A percentile compares a stretch with the other conserved stretches of the same genome.
phyloP scores from a whole-genome alignment of 257 asterid genomes.

The Solanum okadae region DNA sequence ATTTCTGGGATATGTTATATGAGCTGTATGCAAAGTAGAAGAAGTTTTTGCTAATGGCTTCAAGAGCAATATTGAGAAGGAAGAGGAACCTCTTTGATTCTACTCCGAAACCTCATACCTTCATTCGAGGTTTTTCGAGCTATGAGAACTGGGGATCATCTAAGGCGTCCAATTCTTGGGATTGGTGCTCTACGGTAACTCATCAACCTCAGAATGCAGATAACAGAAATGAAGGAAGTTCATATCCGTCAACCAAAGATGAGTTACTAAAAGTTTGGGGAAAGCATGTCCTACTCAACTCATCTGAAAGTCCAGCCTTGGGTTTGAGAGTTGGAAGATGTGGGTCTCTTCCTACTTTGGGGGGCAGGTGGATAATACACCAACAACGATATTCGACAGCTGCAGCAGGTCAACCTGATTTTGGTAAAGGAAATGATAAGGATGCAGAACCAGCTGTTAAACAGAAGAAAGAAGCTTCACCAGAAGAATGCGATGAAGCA shows the following conservation, averaged over 20 bases:
- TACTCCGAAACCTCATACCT: slow-evolving; percentile 17
- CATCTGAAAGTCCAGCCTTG: slow-evolving; percentile 20
- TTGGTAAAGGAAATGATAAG: slow-evolving; percentile 36
- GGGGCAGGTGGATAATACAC: slow-evolving; percentile 38
- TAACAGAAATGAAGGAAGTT: slow-evolving; percentile 22
- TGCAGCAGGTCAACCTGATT: slow-evolving; percentile 53
- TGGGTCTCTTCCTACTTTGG: slow-evolving; percentile 29
- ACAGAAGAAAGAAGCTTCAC: slow-evolving; percentile 88
- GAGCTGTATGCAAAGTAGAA: slow-evolving; percentile 20
- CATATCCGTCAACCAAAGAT: slow-evolving; percentile 14
- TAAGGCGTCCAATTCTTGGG: slow-evolving; percentile 27
- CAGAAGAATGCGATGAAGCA: slow-evolving; percentile 98
- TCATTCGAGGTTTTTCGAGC: slow-evolving; percentile 33
- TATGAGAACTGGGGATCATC: slow-evolving; percentile 32
- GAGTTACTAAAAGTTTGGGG: slow-evolving; percentile 7
- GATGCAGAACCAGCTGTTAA: slow-evolving; percentile 44
- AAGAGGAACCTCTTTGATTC: slow-evolving; percentile 48
- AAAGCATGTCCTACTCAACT: slow-evolving; percentile 12
- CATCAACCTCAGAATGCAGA: slow-evolving; percentile 23
- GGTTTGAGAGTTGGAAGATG: slow-evolving; percentile 20
- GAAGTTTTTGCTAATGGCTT: slow-evolving; percentile 47
- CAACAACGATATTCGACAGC: slow-evolving; percentile 43
- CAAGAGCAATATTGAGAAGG: slow-evolving; percentile 61
- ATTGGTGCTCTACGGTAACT: slow-evolving; percentile 24
- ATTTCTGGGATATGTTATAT: slow-evolving; percentile 23